Evolutionary conservation across 371 early-diverging fungal genomes (phyloP).

Genomic region (Capillidium heterosporum): DNA sequence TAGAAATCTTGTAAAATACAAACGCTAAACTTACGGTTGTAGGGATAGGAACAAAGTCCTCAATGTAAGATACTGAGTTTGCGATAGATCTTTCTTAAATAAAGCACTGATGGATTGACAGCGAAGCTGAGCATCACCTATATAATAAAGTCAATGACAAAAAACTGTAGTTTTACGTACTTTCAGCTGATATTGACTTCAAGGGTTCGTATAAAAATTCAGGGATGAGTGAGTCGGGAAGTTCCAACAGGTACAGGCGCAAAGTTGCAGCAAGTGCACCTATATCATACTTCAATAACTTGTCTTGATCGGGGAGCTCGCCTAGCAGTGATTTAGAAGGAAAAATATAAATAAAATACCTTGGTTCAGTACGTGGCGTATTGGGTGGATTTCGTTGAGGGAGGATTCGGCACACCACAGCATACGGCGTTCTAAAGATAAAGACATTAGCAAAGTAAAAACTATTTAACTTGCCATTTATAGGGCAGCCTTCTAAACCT

Average conservation of each 20-base stretch:
- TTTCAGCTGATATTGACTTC: not conserved
- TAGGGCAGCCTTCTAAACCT: no score
- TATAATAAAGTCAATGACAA: not conserved
- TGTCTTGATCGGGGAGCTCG: not conserved
- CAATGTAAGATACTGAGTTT: not conserved
- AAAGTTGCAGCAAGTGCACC: not conserved
- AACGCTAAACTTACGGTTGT: not conserved
- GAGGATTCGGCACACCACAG: not conserved
- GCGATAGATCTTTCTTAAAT: not conserved
- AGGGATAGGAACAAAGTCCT: not conserved
- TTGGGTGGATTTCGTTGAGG: not conserved
- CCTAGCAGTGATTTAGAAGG: not conserved
- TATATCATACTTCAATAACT: not conserved
- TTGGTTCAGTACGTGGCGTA: not conserved
- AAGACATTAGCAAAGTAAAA: not conserved
- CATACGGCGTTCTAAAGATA: not conserved
- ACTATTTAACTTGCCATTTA: no score
- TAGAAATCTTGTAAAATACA: not conserved
- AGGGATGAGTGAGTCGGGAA: not conserved
- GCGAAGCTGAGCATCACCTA: not conserved
- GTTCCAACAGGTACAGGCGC: not conserved
- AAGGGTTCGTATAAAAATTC: slow-evolving; percentile 1
- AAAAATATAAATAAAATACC: not conserved
- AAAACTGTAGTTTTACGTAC: not conserved
- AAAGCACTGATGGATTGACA: not conserved